Conservation (phyloP, 2,329 filamentous ascomycete genomes). For the Ramichloridium luteum region DNA sequence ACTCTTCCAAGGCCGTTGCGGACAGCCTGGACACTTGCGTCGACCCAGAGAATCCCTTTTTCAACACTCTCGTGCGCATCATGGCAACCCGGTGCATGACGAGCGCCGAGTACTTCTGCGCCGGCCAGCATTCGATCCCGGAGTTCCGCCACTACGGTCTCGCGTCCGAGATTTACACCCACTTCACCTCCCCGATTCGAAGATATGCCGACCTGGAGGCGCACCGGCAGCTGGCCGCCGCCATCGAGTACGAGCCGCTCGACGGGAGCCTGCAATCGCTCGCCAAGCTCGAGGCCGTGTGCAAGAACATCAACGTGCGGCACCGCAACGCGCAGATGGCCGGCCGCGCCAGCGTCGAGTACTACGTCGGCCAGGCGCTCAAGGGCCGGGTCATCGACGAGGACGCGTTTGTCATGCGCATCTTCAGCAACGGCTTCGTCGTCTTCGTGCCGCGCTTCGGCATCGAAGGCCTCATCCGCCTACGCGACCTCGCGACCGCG, state of each 20-base stretch:
- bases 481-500: constrained; percentile 58
- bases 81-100: constrained; percentile 99
- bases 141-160: constrained; percentile 97
- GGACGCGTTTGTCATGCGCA: constrained; percentile 90
- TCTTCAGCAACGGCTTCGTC: constrained; percentile 95
- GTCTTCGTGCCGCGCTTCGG: constrained; percentile 93
- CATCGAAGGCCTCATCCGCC: constrained; percentile 79
- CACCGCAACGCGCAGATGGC: constrained; percentile 96
- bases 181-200: constrained; percentile 94
- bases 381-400: constrained; percentile 66
- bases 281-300: constrained; percentile 78
- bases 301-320: constrained; percentile 95
- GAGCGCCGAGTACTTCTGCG: constrained; percentile 95
- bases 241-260: constrained; percentile 84
- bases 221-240: constrained; percentile 86
- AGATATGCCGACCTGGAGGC: constrained; percentile 95
- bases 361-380: constrained; percentile 93
- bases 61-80: constrained; percentile 96
- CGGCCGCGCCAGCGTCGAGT: constrained; percentile 85
- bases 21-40: constrained; percentile 79
- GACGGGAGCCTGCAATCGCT: constrained; percentile 70
- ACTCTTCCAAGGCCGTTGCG: constrained; percentile 84
- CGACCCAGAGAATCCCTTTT: constrained; percentile 75
- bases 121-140: constrained; percentile 80
- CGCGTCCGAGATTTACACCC: constrained; percentile 93